A percentile compares a stretch with the other conserved stretches of the same genome.
Evolutionary conservation across 257 asterid species (phyloP).

Genomic region (Coffea canephora): DNA sequence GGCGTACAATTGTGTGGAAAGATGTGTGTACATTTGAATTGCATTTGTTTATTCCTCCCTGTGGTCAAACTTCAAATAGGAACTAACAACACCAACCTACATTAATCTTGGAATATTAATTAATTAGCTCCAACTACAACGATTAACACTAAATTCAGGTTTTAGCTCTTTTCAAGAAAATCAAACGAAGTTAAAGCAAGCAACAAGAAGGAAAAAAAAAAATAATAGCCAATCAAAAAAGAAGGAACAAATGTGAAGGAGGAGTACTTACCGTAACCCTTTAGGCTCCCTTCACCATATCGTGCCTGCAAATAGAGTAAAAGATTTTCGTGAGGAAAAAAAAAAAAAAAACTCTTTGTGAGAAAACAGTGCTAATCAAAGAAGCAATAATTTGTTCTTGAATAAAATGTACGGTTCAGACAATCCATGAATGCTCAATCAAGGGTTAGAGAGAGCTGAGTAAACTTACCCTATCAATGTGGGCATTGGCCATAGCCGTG

Average conservation of each 20-base stretch:
- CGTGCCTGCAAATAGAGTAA: conserved; percentile 12
- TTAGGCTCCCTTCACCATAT: conserved; percentile 33
- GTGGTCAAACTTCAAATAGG: too few relatives aligned
- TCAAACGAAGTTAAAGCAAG: not conserved
- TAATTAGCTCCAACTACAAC: not conserved
- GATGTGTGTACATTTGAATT: too few relatives aligned
- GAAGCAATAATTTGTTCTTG: not conserved
- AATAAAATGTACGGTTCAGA: not conserved
- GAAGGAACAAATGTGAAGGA: not conserved
- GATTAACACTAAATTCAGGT: not conserved
- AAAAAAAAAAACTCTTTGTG: too few relatives aligned
- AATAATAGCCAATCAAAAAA: too few relatives aligned
- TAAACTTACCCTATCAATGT: conserved; percentile 27
- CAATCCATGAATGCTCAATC: not conserved
- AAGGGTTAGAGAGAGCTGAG: not conserved
- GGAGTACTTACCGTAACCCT: conserved; percentile 22
- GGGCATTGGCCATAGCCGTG: conserved; percentile 30
- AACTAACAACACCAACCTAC: too few relatives aligned
- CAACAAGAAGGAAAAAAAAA: not conserved
- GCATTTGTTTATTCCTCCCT: too few relatives aligned
- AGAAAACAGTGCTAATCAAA: too few relatives aligned
- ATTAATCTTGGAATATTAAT: too few relatives aligned
- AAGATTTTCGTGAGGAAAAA: not conserved
- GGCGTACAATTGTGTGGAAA: too few relatives aligned
- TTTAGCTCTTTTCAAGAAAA: too few relatives aligned